Evolutionary conservation across 305 asterid species (phyloP).

Genomic region (Solanum chacoense): DNA sequence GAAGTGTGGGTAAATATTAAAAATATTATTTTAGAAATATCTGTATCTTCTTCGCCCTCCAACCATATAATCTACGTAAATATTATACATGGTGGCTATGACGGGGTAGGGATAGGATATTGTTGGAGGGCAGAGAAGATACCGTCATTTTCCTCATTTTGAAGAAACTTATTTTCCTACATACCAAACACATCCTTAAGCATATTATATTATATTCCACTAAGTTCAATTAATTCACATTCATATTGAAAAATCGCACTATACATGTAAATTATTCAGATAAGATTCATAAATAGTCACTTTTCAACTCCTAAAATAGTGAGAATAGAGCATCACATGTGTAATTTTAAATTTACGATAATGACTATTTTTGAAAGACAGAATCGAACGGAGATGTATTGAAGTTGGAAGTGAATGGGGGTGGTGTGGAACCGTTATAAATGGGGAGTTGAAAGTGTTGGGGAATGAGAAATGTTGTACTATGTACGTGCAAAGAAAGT

Average conservation of each 20-base stretch:
- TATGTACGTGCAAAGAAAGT: constrained; percentile 47
- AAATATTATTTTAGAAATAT: too few species aligned
- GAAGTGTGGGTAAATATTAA: background rate
- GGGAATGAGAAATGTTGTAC: background rate
- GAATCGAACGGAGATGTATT: too few species aligned
- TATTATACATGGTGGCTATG: background rate
- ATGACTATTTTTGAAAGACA: background rate
- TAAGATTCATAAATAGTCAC: background rate
- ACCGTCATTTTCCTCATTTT: background rate
- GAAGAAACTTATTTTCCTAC: background rate
- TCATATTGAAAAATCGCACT: background rate
- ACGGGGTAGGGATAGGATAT: background rate
- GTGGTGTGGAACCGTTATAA: background rate
- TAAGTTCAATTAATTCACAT: background rate
- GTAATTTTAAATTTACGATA: background rate
- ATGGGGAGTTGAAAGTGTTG: background rate
- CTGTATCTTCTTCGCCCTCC: too few species aligned
- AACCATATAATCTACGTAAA: too few species aligned
- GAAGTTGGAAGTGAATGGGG: too few species aligned
- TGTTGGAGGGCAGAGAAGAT: background rate
- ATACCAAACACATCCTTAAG: background rate
- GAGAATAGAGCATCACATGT: background rate
- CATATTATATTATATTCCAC: background rate
- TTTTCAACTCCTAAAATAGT: background rate
- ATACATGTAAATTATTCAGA: background rate